Conservation (phyloP, 2,329 filamentous ascomycete genomes). For the Microdochium nivale region DNA sequence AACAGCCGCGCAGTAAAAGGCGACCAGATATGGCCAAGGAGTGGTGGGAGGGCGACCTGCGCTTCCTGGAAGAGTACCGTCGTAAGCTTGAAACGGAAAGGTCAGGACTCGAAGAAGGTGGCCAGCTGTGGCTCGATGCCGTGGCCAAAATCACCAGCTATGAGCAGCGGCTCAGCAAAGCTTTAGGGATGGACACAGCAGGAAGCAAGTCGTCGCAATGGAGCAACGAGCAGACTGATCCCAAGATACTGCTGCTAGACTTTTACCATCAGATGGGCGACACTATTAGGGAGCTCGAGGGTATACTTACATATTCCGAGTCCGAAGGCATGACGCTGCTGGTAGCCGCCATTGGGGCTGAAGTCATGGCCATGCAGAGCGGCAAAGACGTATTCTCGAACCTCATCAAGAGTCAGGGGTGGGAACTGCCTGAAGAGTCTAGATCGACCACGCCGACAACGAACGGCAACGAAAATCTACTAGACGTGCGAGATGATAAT, state of each 20-base stretch:
- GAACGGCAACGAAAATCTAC: conserved; percentile 5
- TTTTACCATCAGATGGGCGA: conserved; percentile 48
- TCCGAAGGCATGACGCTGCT: conserved; percentile 63
- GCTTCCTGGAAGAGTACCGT: conserved; percentile 44
- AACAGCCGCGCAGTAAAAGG: conserved; percentile 53
- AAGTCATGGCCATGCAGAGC: conserved; percentile 57
- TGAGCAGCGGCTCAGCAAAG: conserved; percentile 34
- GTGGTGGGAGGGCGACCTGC: conserved; percentile 61
- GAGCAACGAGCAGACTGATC: conserved; percentile 13
- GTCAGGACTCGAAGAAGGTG: conserved; percentile 58
- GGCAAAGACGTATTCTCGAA: conserved; percentile 45
- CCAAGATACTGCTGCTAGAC: conserved; percentile 29
- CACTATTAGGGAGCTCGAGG: conserved; percentile 46
- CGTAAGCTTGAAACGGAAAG: conserved; percentile 51
- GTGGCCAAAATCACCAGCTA: conserved; percentile 53
- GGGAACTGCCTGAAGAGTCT: conserved; percentile 15
- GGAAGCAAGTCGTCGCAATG: conserved; percentile 9
- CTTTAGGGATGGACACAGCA: conserved; percentile 7
- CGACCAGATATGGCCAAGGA: conserved; percentile 63
- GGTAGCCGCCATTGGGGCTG: conserved; percentile 67
- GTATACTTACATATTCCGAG: conserved; percentile 46
- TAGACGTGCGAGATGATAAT: conserved; percentile 4
- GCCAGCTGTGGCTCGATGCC: conserved; percentile 55
- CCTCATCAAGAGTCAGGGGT: not conserved
- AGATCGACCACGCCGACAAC: conserved; percentile 9